These are phyloP conservation scores for Acacia confusa DNA, from an alignment of 306 rosid species.

Conservation along the genomic window DNA sequence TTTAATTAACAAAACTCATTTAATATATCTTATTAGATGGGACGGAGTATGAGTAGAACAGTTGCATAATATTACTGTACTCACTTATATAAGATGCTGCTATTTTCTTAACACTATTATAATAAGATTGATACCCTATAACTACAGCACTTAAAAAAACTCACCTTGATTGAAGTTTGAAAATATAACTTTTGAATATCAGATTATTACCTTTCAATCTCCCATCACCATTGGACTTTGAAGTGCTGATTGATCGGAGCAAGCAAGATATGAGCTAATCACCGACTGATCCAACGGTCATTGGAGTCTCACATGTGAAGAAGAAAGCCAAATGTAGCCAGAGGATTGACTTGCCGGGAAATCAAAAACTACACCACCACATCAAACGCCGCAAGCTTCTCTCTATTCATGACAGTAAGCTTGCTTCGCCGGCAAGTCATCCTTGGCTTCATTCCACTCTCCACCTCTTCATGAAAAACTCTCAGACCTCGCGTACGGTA, in stretches of 20 bases:
- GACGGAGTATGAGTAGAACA: neutral
- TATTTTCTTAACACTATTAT: neutral
- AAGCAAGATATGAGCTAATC: neutral
- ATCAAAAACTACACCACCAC: neutral
- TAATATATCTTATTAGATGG: neutral
- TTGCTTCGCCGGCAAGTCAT: slow-evolving; percentile 43
- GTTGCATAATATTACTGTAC: neutral
- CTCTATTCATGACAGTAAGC: neutral
- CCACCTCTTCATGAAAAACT: slow-evolving; percentile 43
- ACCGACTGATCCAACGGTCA: neutral
- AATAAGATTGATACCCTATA: neutral
- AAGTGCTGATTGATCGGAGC: neutral
- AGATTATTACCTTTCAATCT: neutral
- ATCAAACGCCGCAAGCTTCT: neutral
- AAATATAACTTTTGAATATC: neutral
- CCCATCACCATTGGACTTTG: neutral
- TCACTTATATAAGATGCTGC: neutral
- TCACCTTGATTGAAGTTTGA: neutral
- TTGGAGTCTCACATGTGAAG: slow-evolving; percentile 32
- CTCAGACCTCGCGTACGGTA: slow-evolving; percentile 20
- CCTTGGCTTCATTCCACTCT: slow-evolving; percentile 48
- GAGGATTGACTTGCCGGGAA: slow-evolving; percentile 33
- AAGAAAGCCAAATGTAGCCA: slow-evolving; percentile 40
- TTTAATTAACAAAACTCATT: too few relatives aligned
- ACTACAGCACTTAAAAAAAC: neutral